Evolutionary conservation across 306 rosid genomes (phyloP).

Genomic region (Corylus heterophylla): DNA sequence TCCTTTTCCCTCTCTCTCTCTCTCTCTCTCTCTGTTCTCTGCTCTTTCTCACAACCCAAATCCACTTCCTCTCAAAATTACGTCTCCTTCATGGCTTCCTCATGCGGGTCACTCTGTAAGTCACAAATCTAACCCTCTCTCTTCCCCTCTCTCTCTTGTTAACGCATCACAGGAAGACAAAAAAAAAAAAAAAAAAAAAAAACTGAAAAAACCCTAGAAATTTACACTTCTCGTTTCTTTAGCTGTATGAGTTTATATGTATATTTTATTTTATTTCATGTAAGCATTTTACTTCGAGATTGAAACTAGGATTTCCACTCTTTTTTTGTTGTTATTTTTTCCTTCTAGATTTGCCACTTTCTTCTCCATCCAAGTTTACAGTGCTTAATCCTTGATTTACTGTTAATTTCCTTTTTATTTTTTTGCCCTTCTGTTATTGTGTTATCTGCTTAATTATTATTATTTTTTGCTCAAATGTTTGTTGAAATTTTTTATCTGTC

Average conservation of each 20-base stretch:
- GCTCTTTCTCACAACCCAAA: background rate
- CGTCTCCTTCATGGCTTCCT: background rate
- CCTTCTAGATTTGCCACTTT: background rate
- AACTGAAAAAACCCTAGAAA: constrained; percentile 27
- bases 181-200: background rate
- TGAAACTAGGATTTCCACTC: constrained; percentile 15
- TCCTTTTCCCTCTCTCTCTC: background rate
- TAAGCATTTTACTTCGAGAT: constrained; percentile 25
- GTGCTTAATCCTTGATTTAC: constrained; percentile 5
- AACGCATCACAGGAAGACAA: background rate
- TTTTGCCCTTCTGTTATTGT: background rate
- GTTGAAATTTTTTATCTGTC: constrained; percentile 2
- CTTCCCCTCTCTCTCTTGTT: background rate
- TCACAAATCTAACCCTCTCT: constrained; percentile 17
- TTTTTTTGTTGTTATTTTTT: background rate
- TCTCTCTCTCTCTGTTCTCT: background rate
- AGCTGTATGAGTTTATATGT: background rate
- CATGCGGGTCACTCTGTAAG: constrained; percentile 27
- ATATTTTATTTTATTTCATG: background rate
- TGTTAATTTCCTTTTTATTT: background rate
- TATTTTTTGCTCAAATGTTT: background rate
- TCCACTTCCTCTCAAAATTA: constrained; percentile 5
- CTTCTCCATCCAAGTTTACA: background rate
- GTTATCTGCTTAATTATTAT: background rate
- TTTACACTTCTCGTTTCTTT: background rate